Base-by-base conservation (phyloP, 2,329 filamentous ascomycete genomes). In the Fusarium nematophilum region DNA sequence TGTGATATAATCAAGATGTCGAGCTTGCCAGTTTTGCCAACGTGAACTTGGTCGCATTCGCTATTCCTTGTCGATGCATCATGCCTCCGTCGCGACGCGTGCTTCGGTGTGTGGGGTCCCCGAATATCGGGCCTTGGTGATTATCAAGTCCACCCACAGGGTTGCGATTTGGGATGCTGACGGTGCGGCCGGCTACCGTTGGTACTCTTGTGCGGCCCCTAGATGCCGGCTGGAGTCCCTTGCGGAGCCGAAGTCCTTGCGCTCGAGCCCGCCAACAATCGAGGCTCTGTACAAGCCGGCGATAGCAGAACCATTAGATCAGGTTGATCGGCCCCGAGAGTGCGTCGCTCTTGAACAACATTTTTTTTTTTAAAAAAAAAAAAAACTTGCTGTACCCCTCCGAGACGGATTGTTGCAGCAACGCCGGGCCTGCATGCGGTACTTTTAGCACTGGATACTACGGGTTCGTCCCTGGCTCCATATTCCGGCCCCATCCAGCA, bases 81-180 rank as follows among this genome's bases (percentile, higher is more conserved):
- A 27, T 18, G 23, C 27, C 34, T 33, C n/a, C 15, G 26, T 49
- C 17, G n/a, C 46, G 17, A 11, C 45, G 23, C 33, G 25, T 27
- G 10, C 33, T 53, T 56, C 15, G 40, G 38, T 33, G 39, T 47
- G 50, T 56, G 46, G 58, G 47, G 47, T n/a, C 30, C 51, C 26
- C 31, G 42, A 52, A 23, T 36, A 44, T 34, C 38, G 44, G 55
- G 21, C 38, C 43, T 37, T 53, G 31, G 43, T 31, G 17, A 44
- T 33, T n/a, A 25, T 36, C 44, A 43, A 59, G 36, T 26, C 59
- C 49, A 60, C 48, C 43, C 57, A 51, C 31, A 38, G 10, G 45
- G 18, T 31, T 18, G 45, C 23, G 43, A 61, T 58, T 63, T 61
- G 57, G 57, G 52, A 61, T 63, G 57, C 53, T 61, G 59, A 63